Evolutionary conservation across 139 green algal species (phyloP), one percentile per base, ranked within the genome.

Genomic region (Volvox africanus): DNA sequence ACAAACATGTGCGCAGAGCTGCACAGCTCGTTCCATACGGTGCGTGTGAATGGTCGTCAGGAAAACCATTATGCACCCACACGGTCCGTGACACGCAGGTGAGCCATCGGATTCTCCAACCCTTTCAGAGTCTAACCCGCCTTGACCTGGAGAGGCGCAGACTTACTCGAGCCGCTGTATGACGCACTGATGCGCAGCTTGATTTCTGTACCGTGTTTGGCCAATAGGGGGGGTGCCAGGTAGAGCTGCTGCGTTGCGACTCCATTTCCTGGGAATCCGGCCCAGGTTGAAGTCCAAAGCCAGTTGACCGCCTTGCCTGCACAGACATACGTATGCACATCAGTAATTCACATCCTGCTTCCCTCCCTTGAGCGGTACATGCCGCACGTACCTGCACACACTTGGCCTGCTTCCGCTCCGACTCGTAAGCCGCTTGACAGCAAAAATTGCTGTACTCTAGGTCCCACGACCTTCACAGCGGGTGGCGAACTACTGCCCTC

Each of bases 251-350:
- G 69, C 13, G 0, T 0, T 3, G 22, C 36, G 5, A 33, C 26
- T 0, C 68, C 44, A 0, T 22, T 17, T 2, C 18, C n/a, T 6
- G 85, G 68, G 0, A 82, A n/a, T 2, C 69, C 85, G 19, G 30
- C 22, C 85, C 85, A 89, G 82, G 80, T 50, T 21, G 85, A 71
- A 2, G 26, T 82, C 85, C 85, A 89, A 17, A 26, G 18, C 85
- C 85, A 89, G 17, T 32, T 33, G 76, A 61, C 76, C 13, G 76
- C 50, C 32, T 61, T 82, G 76, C 76, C 32, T 82, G 78, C 65
- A 73, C 2, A 73, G 65, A 55, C 44, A 55, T 55, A 9, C 44
- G 9, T 9, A 55, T 55, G 44, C 44, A 55, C 44, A 9, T 9
- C 44, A 55, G 44, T 5, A 55, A 55, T 55, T 55, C 9, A 14